Evolutionary conservation across 2,329 filamentous ascomycete species (phyloP), one percentile per base, ranked within the genome.

Genomic region (Venturia aucupariae): DNA sequence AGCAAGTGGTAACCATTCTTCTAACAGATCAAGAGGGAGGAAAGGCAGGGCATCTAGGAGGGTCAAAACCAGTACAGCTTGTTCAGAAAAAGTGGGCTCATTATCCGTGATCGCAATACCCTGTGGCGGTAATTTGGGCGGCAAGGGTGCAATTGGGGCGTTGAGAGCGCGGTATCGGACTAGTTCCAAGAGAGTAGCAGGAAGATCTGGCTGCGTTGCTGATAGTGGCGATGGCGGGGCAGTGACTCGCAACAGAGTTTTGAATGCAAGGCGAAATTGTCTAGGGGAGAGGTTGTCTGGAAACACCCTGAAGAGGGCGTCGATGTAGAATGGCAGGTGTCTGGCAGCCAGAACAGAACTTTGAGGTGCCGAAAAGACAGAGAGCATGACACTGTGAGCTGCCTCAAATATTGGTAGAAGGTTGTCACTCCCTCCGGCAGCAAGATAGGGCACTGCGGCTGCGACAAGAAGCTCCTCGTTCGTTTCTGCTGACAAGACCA

Each of bases 181-280:
- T 72, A 95, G 86, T 72, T 97, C 92, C 15, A 96, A 80, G 0
- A 96, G 77, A 0, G 86, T 88, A 67, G 92, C 90, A 2, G 90
- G 87, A n/a, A 96, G 82, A 65, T 89, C 82, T 0, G 90, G 90
- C 67, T 94, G 87, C 5, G 82, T 82, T 59, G 84, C 86, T 41
- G 89, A 86, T 48, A 95, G 82, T 1, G 86, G 83, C 44, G 89
- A 91, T 0, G 92, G 92, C 2, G 92, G 90, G 2, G 89, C 87
- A 13, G 91, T 86, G 66, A 95, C 87, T 70, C 89, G 88, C 74
- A 96, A 85, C 57, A 96, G 80, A 1, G 90, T 93, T 73, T 88
- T 90, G 79, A 96, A 92, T 13, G 92, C 92, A 11, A 96, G 81
- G 38, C 92, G 85, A 78, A 97, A 96, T 73, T 97, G 92, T 19